Evolutionary conservation across 371 early-diverging fungal genomes (phyloP), one percentile per base, ranked within the genome.

Genomic region (Apophysomyces trapeziformis): DNA sequence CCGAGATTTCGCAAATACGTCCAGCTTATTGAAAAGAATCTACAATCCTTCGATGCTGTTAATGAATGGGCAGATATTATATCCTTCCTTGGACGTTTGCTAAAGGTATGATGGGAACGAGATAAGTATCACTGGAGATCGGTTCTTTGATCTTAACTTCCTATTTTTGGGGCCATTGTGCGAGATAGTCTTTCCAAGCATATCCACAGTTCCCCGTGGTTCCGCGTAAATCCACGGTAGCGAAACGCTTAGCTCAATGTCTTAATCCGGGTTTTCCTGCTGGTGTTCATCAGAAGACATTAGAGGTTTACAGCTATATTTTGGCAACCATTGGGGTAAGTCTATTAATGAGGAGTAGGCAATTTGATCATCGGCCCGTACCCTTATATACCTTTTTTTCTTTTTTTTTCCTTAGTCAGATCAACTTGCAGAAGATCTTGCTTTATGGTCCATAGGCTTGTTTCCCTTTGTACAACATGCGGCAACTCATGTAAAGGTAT

Each of bases 221-320:
- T 47, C 98, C 99, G 32, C 86, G 89, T 45, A 95, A 95, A 70
- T 86, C 92, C 32, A 81, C 93, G 1, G 91, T 99, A 5, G 90
- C 95, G 57, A 98, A 98, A 83, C 90, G 99, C 21, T 82, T 99
- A 39, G 98, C 97, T 0, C 99, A 99, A 70, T 99, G 98, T 66
- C 87, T 99, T 60, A 99, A 99, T 73, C 99, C 99, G 12, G 96
- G 95, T 14, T 84, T 99, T n/a, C 99, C 99, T 8, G 92, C 98
- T 26, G 99, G 99, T 18, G 99, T 99, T 16, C 99, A 99, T 76
- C 96, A 94, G 73, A 99, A 98, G 78, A 92, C 97, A 4, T 70
- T 99, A 54, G 92, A 95, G 61, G 92, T 96, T 1, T 99, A 99
- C 75, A 85, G 82, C 4, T 89, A 91, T 57, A 87, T 99, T n/a